Base-by-base conservation (phyloP, 2,329 filamentous ascomycete species). In the Lecanicillium sp. region DNA sequence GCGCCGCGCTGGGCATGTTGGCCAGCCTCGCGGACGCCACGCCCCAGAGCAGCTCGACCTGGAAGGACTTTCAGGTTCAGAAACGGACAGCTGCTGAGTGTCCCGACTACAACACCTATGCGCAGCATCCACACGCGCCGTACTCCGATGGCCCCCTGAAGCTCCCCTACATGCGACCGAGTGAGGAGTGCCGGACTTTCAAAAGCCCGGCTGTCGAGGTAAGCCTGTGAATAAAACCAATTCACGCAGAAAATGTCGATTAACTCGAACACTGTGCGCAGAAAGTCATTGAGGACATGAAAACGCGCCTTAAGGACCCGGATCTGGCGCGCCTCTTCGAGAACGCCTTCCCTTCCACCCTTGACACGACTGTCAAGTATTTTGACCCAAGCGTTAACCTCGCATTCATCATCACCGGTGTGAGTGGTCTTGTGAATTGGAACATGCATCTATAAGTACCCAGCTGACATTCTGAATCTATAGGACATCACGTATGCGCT, bases 321-420 rank as follows among this genome's bases (percentile, higher is more conserved):
- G 88, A 93, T 59, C 74, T 94, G 21, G 86, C 84, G 32, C 79
- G 86, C 23, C 71, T 94, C 10, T 93, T 94, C 60, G 84, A 89
- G 57, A 93, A 93, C 62, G 85, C 86, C 2, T 90, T 86, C 53
- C 86, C 87, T 0, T 91, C 90, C 56, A 91, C 87, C 1, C 69
- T 91, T 17, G 87, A 93, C 58, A 90, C 87, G 1, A 90, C 87
- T 2, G 79, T 93, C 48, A 78, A 83, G 54, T 93, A 87, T 84
- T 84, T 88, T 58, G 79, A 74, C 20, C 65, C 78, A 6, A 75
- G 83, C 38, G 77, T 74, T 3, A 75, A 73, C 27, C 79, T 91
- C 56, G 84, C 81, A 23, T 91, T 90, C 61, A 82, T 91, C 52
- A 87, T 90, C 42, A 91, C 87, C 0, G 87, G 87, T 33, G 87